Base-by-base conservation (phyloP, 2,329 filamentous ascomycete genomes). In the Aquanectria penicillioides region DNA sequence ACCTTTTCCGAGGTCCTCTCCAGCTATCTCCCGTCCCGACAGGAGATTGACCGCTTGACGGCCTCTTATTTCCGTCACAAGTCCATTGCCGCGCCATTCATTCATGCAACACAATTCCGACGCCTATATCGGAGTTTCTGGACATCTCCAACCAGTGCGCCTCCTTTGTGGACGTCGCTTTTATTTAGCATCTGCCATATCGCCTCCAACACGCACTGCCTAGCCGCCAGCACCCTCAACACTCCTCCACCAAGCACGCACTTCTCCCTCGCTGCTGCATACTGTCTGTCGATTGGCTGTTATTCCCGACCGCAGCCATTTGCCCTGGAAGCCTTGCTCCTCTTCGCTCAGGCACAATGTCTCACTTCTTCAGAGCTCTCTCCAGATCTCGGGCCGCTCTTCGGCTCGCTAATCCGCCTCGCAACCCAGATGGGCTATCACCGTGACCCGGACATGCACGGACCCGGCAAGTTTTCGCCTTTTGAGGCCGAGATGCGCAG, bases 371-470 rank as follows among this genome's bases (percentile, higher is more conserved):
- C 33, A 5, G 47, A 40, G 9, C 26, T 50, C 2, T 26, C 47
- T 4, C 18, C 36, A 1, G 25, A 50, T 15, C 13, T 50, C 2
- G 47, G 34, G 8, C 20, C 36, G 7, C 36, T 50, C 5, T 33
- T 50, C 17, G 36, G 47, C 26, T 25, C 12, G 5, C 47, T 50
- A 1, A 41, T 50, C 13, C 47, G 47, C 6, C 26, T 50, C n/a
- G 34, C 47, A 22, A 50, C 47, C 2, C 47, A 20, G 20, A 50
- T 50, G 47, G 47, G 47, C 12, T 50, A 50, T 22, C 47, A 50
- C 22, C 17, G 47, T 8, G 47, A 50, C 22, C 47, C 47, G 23
- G 47, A 50, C 9, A 18, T 17, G 12, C 47, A 40, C 15, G 9
- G 13, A 3, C 26, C 36, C 6, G 15, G 28, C 18, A 50, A 9